Conservation (phyloP, 192 early-diverging fungal species). For the Coemansia reversa region DNA sequence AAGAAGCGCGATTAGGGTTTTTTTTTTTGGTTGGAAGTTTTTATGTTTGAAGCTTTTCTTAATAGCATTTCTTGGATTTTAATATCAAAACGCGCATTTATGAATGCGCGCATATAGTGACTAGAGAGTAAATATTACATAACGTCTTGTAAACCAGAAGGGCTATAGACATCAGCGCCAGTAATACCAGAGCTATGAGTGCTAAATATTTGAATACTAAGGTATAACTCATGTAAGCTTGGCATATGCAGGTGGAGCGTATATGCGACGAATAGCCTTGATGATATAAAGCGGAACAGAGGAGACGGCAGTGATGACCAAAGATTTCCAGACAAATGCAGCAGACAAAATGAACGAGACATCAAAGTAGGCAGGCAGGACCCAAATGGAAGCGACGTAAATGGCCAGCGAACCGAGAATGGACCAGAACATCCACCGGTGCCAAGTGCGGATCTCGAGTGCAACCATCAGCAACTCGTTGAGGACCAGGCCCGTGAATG, state of each 20-base stretch:
- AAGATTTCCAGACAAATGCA: slow-evolving; percentile 87
- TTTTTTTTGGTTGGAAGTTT: not conserved
- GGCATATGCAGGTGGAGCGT: slow-evolving; percentile 86
- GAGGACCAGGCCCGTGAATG: slow-evolving; percentile 89
- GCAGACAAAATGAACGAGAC: slow-evolving; percentile 79
- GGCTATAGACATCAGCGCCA: no score
- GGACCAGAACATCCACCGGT: slow-evolving; percentile 83
- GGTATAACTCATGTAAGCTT: slow-evolving; percentile 63
- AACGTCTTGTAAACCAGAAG: no score
- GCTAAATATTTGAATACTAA: not conserved
- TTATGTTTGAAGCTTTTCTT: no score
- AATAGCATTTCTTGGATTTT: no score
- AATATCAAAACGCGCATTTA: no score
- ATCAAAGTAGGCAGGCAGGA: slow-evolving; percentile 91
- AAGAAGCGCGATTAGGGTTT: slow-evolving; percentile 7
- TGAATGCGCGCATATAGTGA: no score
- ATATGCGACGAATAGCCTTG: slow-evolving; percentile 73
- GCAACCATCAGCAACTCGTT: slow-evolving; percentile 98
- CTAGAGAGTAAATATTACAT: no score
- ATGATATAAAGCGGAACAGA: slow-evolving; percentile 85
- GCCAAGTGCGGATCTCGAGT: slow-evolving; percentile 92
- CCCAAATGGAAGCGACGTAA: slow-evolving; percentile 86
- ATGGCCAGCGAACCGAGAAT: slow-evolving; percentile 78
- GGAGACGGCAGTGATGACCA: slow-evolving; percentile 84
- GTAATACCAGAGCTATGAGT: no score